Base-by-base conservation (phyloP, 768 basidiomycete genomes). In the Stropharia rugosoannulata region DNA sequence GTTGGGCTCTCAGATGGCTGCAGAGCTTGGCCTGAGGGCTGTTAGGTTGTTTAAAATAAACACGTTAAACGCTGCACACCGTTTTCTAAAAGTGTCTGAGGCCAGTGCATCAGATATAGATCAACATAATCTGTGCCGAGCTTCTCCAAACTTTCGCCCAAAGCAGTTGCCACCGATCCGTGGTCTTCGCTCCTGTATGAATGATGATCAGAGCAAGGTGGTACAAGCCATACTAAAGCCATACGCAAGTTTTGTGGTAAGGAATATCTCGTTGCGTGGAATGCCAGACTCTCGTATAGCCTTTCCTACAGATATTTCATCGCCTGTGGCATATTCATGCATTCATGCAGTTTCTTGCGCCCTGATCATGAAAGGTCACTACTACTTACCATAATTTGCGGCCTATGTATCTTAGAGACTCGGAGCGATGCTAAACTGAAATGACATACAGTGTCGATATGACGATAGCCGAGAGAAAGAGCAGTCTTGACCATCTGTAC, bases 41-140 rank as follows among this genome's bases (percentile, higher is more conserved):
- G n/a, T 25, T 12, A 12, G 18, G 13, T 18, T 18, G 19, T 18
- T 13, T 18, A 44, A 13, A 11, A 8, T 1, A 25, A 29, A 42
- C 8, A 11, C 3, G 25, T n/a, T n/a, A n/a, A 13, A 9, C 35
- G 2, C n/a, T 18, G 10, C 27, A 27, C 8, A 44, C 40, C 40
- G 5, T 52, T 19, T 10, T 16, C 32, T 2, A 9, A 10, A 9
- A 27, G 22, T 12, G 51, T 11, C n/a, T 52, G 51, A 12, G 51
- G 40, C 51, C 51, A 52, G 41, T 52, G 51, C 41, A 52, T 52
- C 12, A 52, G 41, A 32, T 42, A 52, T 16, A 52, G 16, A 42
- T 52, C 51, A 7, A 51, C 50, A 25, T 52, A 52, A 19, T 42
- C 19, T 12, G 41, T 52, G 11, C 51, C 51, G 4, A 52, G 51